Base-by-base conservation (phyloP, 805 yeast species). In the Candida adriatica region DNA sequence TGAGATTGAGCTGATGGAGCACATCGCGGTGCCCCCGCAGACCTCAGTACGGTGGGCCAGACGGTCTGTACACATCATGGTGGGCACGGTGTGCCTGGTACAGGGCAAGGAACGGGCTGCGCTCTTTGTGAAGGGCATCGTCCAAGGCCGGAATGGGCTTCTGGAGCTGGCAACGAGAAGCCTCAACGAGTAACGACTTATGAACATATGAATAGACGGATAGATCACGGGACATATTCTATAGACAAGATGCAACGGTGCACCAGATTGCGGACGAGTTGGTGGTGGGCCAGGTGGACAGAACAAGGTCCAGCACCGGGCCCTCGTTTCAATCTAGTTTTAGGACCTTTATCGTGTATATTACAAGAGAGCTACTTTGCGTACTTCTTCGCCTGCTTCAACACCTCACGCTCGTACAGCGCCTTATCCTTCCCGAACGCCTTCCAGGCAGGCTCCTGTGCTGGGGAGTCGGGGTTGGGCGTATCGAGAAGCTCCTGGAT, bases 361-460 rank as follows among this genome's bases (percentile, higher is more conserved):
- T n/a, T n/a, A n/a, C n/a, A n/a, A n/a, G n/a, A n/a, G n/a, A n/a
- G n/a, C n/a, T 21, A 35, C 22, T 38, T 65, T 8, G 82, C 70
- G 53, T 82, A 90, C 51, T 66, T 70, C 51, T 72, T 70, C 6
- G 92, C 86, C 60, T 92, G 97, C 42, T 83, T 85, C 42, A 61
- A 62, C 18, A 92, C 95, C 48, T 75, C 80, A 55, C 73, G 74
- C 37, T 79, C 85, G 55, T 92, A 92, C 25, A 70, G 61, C 0
- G 66, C 63, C 49, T 70, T 71, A 53, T 86, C 84, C 52, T 74
- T 75, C 13, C 73, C 71, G 51, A 74, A 88, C 1, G 90, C 85
- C 56, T 79, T 79, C 85, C 88, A 92, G 2, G 98, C 97, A 4
- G 94, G 94, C 44, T 86, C 92, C 60, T 92, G 98, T 0, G 98